These are phyloP conservation scores for Verticillium isaacii DNA, from an alignment of 2,329 filamentous ascomycete genomes.

Conservation along the genomic window DNA sequence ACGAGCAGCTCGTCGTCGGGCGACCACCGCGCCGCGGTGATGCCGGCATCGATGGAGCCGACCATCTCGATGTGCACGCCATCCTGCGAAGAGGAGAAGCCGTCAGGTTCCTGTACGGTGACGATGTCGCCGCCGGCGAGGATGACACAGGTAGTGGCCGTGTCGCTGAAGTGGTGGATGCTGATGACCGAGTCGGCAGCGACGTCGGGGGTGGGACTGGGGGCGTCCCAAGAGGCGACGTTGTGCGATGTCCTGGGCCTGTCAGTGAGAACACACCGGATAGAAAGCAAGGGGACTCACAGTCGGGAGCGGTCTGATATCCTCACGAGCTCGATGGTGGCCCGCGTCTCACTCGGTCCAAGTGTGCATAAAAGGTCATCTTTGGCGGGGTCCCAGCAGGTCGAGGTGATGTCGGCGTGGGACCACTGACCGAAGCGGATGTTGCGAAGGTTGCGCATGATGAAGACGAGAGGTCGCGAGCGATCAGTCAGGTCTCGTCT, in stretches of 20 bases:
- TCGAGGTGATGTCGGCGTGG: slow-evolving; percentile 62
- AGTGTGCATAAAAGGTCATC: slow-evolving; percentile 79
- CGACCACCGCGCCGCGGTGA: slow-evolving; percentile 86
- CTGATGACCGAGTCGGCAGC: slow-evolving; percentile 69
- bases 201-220: slow-evolving; percentile 72
- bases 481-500: neutral
- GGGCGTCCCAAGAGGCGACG: slow-evolving; percentile 86
- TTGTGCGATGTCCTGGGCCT: slow-evolving; percentile 21
- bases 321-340: slow-evolving; percentile 67
- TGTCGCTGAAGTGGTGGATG: slow-evolving; percentile 83
- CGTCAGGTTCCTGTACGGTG: slow-evolving; percentile 67
- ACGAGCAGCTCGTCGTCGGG: slow-evolving; percentile 89
- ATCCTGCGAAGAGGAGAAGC: slow-evolving; percentile 13
- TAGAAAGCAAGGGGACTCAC: slow-evolving; percentile 26
- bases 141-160: slow-evolving; percentile 71
- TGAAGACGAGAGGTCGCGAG: neutral
- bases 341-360: slow-evolving; percentile 68
- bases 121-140: slow-evolving; percentile 89
- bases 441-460: slow-evolving; percentile 85
- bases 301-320: slow-evolving; percentile 39
- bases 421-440: slow-evolving; percentile 66
- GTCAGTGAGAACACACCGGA: slow-evolving; percentile 1
- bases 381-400: slow-evolving; percentile 78
- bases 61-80: slow-evolving; percentile 88
- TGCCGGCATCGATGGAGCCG: slow-evolving; percentile 88